Conservation (phyloP, 495 filamentous ascomycete genomes). For the Tuber melanosporum region DNA sequence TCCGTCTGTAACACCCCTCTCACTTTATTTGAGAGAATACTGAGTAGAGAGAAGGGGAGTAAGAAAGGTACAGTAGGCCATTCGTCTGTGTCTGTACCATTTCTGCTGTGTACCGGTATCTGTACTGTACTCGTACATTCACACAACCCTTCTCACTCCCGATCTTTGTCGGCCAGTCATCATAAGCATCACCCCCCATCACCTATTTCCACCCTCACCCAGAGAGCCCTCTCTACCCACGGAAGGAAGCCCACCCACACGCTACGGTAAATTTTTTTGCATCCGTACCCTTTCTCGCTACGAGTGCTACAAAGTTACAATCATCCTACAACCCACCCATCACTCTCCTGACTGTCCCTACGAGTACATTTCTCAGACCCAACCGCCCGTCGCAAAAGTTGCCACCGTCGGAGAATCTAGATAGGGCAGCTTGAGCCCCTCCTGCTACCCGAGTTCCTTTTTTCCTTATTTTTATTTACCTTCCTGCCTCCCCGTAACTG, state of each 20-base stretch:
- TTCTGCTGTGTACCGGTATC: slow-evolving; percentile 14
- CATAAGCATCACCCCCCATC: slow-evolving; percentile 26
- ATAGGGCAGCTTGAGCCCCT: slow-evolving; percentile 37
- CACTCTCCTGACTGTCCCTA: neutral
- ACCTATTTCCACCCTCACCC: slow-evolving; percentile 5
- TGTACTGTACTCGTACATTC: slow-evolving; percentile 26
- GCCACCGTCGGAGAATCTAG: slow-evolving; percentile 35
- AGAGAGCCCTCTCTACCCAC: slow-evolving; percentile 6
- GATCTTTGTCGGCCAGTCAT: slow-evolving; percentile 23
- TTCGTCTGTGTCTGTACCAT: neutral
- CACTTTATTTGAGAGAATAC: slow-evolving; percentile 1
- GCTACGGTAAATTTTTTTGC: slow-evolving; percentile 13
- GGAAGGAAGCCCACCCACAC: slow-evolving; percentile 16
- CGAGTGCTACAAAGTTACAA: neutral
- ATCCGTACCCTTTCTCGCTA: slow-evolving; percentile 13
- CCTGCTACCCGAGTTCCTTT: slow-evolving; percentile 28
- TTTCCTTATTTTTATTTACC: slow-evolving; percentile 5
- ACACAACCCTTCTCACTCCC: slow-evolving; percentile 15
- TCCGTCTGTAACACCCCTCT: slow-evolving; percentile 25
- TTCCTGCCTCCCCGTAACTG: neutral
- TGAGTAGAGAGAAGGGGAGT: neutral
- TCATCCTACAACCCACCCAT: neutral
- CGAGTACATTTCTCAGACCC: neutral
- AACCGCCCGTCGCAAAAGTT: slow-evolving; percentile 8
- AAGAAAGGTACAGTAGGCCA: neutral